Evolutionary conservation across 2,329 filamentous ascomycete genomes (phyloP).

Genomic region (Catunica adiposa): DNA sequence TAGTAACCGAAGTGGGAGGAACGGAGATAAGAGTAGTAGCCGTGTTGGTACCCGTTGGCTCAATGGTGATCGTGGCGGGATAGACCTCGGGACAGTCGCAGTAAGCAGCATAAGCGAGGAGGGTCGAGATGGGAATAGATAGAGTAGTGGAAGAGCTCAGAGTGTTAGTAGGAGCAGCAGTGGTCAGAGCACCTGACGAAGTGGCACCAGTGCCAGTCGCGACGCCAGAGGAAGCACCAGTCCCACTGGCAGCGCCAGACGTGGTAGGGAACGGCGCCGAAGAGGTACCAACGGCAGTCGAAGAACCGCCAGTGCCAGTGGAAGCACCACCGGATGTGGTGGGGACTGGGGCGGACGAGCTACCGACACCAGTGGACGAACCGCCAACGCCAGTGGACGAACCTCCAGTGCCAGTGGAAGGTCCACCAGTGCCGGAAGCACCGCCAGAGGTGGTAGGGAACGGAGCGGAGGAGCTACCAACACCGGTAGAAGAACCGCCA

Average conservation of each 20-base stretch:
- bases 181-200: neutral
- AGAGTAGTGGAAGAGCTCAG: neutral
- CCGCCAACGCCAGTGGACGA: neutral
- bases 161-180: neutral
- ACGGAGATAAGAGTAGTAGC: conserved; percentile 8
- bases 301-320: neutral
- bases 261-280: no score
- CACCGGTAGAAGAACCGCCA: neutral
- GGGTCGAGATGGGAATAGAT: neutral
- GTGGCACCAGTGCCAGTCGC: neutral
- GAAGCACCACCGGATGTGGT: neutral
- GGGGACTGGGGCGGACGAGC: neutral
- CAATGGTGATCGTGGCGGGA: conserved; percentile 7
- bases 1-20: conserved; percentile 7
- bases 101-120: conserved; percentile 4
- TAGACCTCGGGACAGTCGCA: conserved; percentile 11
- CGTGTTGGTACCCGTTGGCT: conserved; percentile 8
- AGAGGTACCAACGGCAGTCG: no score
- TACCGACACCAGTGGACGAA: neutral
- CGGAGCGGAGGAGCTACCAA: neutral
- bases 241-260: neutral
- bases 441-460: neutral
- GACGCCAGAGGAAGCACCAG: neutral
- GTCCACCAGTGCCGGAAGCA: neutral
- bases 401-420: neutral